A percentile compares a stretch with the other conserved stretches of the same genome.
Conservation (phyloP, 1,284 basidiomycete species). For the Phenoliferia sp. region DNA sequence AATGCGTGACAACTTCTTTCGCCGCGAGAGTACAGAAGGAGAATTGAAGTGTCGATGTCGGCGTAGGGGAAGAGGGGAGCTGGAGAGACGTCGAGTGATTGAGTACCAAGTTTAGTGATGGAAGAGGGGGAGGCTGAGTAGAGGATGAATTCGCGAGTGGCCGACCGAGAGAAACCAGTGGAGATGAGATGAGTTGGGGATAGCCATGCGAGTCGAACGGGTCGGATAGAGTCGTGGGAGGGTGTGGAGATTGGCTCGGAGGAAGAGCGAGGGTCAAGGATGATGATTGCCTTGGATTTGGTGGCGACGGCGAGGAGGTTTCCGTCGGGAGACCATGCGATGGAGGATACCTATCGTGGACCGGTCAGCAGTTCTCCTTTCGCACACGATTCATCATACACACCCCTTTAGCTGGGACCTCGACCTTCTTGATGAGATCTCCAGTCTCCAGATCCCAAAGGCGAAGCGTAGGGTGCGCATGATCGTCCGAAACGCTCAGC, state of each 20-base stretch:
- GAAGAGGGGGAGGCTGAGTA: conserved; percentile 29
- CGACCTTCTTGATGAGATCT: conserved; percentile 7
- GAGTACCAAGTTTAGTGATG: conserved; percentile 34
- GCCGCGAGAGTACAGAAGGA: conserved; percentile 48
- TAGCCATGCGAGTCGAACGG: conserved; percentile 47
- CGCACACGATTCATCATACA: conserved; percentile 11
- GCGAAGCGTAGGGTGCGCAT: conserved; percentile 38
- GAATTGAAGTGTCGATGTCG: conserved; percentile 47
- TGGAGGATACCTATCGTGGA: conserved; percentile 39
- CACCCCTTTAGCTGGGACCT: conserved; percentile 33
- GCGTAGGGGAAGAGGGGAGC: conserved; percentile 47
- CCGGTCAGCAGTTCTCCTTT: neutral
- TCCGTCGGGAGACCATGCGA: conserved; percentile 43
- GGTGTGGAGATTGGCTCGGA: conserved; percentile 29
- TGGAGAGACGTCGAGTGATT: conserved; percentile 47
- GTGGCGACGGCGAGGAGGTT: conserved; percentile 44
- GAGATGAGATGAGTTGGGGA: conserved; percentile 42
- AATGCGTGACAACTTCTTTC: conserved; percentile 46
- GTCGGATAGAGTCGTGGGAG: conserved; percentile 44
- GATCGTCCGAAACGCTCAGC: conserved; percentile 44
- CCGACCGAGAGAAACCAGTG: conserved; percentile 46
- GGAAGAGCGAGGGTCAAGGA: conserved; percentile 44
- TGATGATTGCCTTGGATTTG: conserved; percentile 44
- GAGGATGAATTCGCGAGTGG: conserved; percentile 46
- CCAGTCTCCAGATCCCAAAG: conserved; percentile 41